Conservation (phyloP, 805 yeast genomes). For the Metschnikowia aberdeeniae region DNA sequence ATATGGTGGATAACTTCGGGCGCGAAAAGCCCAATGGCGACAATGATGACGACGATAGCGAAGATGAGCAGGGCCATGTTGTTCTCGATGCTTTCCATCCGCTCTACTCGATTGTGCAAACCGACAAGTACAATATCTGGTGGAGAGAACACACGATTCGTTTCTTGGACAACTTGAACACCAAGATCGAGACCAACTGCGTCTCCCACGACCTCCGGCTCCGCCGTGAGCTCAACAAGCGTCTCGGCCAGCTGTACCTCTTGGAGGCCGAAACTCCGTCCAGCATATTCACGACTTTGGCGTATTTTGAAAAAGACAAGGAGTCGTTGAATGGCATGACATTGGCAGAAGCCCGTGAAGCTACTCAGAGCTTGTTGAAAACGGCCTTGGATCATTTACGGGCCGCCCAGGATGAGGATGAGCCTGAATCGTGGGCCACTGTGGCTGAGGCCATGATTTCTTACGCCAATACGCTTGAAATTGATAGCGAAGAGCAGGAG, state of each 20-base stretch:
- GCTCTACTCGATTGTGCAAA: slow-evolving; percentile 37
- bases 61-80: slow-evolving; percentile 30
- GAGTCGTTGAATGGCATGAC: slow-evolving; percentile 34
- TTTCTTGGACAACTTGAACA: slow-evolving; percentile 30
- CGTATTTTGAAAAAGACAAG: slow-evolving; percentile 45
- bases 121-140: slow-evolving; percentile 50
- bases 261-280: slow-evolving; percentile 64
- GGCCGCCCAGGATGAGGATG: slow-evolving; percentile 62
- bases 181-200: slow-evolving; percentile 14
- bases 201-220: slow-evolving; percentile 19
- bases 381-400: slow-evolving; percentile 56
- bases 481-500: slow-evolving; percentile 66
- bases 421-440: slow-evolving; percentile 77
- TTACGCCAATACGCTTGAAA: slow-evolving; percentile 67
- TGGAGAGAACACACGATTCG: slow-evolving; percentile 45
- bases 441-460: slow-evolving; percentile 84
- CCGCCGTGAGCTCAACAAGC: slow-evolving; percentile 40
- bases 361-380: slow-evolving; percentile 45
- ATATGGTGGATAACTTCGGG: slow-evolving; percentile 65
- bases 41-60: slow-evolving; percentile 51
- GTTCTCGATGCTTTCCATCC: slow-evolving; percentile 53
- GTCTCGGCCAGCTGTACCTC: slow-evolving; percentile 59
- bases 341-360: slow-evolving; percentile 42
- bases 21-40: slow-evolving; percentile 46
- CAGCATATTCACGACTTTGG: slow-evolving; percentile 48